phyloP scores from a whole-genome alignment of 306 rosid genomes.

The Dalbergia cochinchinensis region DNA sequence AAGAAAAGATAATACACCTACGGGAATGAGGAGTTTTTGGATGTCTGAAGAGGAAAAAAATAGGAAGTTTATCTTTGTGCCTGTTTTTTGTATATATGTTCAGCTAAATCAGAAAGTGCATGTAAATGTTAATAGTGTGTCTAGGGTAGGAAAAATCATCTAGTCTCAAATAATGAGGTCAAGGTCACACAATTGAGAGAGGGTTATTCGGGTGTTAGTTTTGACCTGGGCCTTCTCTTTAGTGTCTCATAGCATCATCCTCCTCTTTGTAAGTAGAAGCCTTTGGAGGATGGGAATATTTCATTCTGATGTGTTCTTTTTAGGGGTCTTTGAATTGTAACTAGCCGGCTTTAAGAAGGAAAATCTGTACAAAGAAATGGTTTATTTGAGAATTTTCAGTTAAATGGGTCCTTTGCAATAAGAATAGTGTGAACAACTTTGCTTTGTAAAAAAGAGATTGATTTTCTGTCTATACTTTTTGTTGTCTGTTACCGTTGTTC shows the following conservation, averaged over 20 bases:
- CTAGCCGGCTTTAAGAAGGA: constrained; percentile 52
- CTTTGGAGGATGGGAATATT: constrained; percentile 39
- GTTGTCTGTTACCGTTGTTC: background rate
- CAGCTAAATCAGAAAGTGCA: constrained; percentile 40
- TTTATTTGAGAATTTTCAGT: constrained; percentile 47
- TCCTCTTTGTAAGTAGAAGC: constrained; percentile 57
- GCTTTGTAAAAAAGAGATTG: background rate
- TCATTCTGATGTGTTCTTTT: constrained; percentile 38
- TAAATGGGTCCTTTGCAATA: constrained; percentile 6
- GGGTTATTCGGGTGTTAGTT: constrained; percentile 48
- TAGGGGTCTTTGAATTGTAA: constrained; percentile 45
- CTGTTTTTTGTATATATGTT: constrained; percentile 60
- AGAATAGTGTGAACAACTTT: constrained; percentile 1
- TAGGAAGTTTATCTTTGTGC: constrained; percentile 42
- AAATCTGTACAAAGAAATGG: constrained; percentile 62
- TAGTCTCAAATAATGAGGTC: constrained; percentile 51
- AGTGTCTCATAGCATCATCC: constrained; percentile 43
- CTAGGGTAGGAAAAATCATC: constrained; percentile 25
- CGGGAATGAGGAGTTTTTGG: constrained; percentile 57
- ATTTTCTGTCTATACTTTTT: background rate
- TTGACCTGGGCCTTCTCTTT: background rate
- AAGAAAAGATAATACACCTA: constrained; percentile 32
- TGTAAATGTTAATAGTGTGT: constrained; percentile 58
- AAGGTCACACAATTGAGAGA: constrained; percentile 27
- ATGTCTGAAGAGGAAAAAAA: constrained; percentile 39